phyloP scores from a whole-genome alignment of 768 basidiomycete genomes.

The Hemileccinum rubropunctum region DNA sequence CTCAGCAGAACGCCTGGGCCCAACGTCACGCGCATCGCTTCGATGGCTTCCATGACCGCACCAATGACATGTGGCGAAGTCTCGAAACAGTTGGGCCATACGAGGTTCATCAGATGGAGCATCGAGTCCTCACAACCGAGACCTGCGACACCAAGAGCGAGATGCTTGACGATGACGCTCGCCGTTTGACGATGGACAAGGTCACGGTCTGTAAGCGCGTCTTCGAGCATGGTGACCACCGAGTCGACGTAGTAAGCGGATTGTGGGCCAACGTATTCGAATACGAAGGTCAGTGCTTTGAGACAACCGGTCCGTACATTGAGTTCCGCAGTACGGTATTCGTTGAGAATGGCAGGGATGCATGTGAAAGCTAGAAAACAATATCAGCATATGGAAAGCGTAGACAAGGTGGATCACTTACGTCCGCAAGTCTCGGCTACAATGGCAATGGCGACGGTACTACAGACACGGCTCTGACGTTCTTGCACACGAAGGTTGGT shows the following conservation, averaged over 20 bases:
- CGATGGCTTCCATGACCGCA: constrained; percentile 96
- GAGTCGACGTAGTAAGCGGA: constrained; percentile 97
- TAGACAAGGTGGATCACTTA: constrained; percentile 23
- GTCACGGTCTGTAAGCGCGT: constrained; percentile 96
- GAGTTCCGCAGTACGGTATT: constrained; percentile 96
- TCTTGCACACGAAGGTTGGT: constrained; percentile 98
- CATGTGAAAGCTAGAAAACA: constrained; percentile 80
- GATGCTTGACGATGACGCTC: constrained; percentile 96
- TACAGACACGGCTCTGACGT: constrained; percentile 97
- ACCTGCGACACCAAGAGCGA: constrained; percentile 95
- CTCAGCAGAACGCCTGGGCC: constrained; percentile 91
- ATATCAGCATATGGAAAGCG: constrained; percentile 3
- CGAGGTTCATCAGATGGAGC: constrained; percentile 95
- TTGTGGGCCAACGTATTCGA: constrained; percentile 97
- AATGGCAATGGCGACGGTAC: constrained; percentile 96
- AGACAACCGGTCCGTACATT: constrained; percentile 99
- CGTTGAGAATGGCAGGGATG: constrained; percentile 97
- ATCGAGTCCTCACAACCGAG: constrained; percentile 98
- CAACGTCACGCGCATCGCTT: constrained; percentile 94
- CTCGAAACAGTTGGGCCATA: constrained; percentile 99
- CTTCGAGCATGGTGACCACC: constrained; percentile 96
- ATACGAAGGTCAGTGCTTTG: constrained; percentile 97
- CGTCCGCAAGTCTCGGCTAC: constrained; percentile 91
- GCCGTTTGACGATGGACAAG: constrained; percentile 98
- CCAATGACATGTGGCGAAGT: constrained; percentile 98